Percentiles rank a stretch among this genome's conserved stretches.
phyloP scores from a whole-genome alignment of 2,329 filamentous ascomycete species.

The Colletotrichum sp. region DNA sequence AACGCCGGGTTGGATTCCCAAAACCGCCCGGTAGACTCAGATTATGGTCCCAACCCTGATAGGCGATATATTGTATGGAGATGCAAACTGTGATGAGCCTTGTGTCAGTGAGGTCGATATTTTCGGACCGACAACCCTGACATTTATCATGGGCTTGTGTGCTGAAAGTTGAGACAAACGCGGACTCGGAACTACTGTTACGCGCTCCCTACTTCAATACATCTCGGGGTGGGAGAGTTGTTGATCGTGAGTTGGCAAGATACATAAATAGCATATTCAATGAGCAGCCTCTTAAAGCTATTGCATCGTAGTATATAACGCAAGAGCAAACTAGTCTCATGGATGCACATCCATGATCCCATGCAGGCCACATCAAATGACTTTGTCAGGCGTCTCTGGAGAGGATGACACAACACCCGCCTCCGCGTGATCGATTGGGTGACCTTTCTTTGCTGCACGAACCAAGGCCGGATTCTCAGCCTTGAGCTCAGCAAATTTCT shows the following conservation, averaged over 20 bases:
- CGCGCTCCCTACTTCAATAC: not conserved
- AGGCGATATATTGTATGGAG: not conserved
- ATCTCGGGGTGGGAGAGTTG: not conserved
- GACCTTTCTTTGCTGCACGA: conserved; percentile 39
- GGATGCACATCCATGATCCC: not conserved
- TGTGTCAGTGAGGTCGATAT: not conserved
- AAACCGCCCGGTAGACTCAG: not conserved
- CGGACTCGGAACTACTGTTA: not conserved
- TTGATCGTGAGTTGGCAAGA: not conserved
- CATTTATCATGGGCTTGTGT: not conserved
- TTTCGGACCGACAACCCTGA: not conserved
- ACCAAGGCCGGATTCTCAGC: conserved; percentile 45
- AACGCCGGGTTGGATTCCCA: not conserved
- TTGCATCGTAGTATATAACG: not conserved
- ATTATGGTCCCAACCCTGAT: not conserved
- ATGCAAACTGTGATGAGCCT: not conserved
- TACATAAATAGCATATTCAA: not conserved
- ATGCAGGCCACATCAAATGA: not conserved
- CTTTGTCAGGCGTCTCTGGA: not conserved
- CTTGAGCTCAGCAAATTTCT: conserved; percentile 66
- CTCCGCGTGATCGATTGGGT: conserved; percentile 24
- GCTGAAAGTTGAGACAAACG: not conserved
- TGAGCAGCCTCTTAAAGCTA: not conserved
- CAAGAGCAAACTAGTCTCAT: not conserved
- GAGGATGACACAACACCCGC: conserved; percentile 9